Evolutionary conservation across 306 rosid genomes (phyloP).

Genomic region (Datisca glomerata): DNA sequence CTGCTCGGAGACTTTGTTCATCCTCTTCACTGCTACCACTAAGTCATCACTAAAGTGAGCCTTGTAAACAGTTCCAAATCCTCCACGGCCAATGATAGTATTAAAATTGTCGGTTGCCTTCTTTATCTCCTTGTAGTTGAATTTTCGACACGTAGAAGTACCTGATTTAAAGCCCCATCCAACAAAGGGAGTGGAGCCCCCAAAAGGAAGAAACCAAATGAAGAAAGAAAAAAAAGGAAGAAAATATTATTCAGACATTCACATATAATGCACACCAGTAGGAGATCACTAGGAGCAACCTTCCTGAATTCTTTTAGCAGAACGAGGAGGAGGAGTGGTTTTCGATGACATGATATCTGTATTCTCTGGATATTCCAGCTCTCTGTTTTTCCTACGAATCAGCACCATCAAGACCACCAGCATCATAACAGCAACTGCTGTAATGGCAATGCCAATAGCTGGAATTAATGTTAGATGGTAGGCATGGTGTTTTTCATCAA

Average conservation of each 20-base stretch:
- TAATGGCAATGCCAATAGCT: conserved; percentile 65
- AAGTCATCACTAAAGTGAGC: conserved; percentile 70
- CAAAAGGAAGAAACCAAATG: conserved; percentile 4
- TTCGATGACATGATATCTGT: conserved; percentile 37
- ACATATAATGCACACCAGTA: conserved; percentile 6
- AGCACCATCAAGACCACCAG: conserved; percentile 66
- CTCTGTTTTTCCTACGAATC: conserved; percentile 67
- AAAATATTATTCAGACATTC: conserved; percentile 4
- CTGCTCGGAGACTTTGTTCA: conserved; percentile 76
- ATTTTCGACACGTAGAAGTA: conserved; percentile 58
- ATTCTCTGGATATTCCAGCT: conserved; percentile 48
- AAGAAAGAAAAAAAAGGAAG: conserved; percentile 6
- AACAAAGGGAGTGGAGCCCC: background rate
- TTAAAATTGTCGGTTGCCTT: conserved; percentile 73
- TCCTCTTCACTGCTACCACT: conserved; percentile 74
- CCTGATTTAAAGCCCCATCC: conserved; percentile 33
- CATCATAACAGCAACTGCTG: conserved; percentile 55
- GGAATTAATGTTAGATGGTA: conserved; percentile 68
- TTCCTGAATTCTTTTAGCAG: conserved; percentile 68
- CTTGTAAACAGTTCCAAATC: conserved; percentile 90
- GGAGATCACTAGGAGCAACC: conserved; percentile 29
- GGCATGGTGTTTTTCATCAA: conserved; percentile 36
- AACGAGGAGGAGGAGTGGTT: conserved; percentile 35
- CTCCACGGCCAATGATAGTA: conserved; percentile 82
- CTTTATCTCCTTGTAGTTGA: conserved; percentile 85